Base-by-base conservation (phyloP, 169 alveolate species). In the Plasmodium gonderi region DNA sequence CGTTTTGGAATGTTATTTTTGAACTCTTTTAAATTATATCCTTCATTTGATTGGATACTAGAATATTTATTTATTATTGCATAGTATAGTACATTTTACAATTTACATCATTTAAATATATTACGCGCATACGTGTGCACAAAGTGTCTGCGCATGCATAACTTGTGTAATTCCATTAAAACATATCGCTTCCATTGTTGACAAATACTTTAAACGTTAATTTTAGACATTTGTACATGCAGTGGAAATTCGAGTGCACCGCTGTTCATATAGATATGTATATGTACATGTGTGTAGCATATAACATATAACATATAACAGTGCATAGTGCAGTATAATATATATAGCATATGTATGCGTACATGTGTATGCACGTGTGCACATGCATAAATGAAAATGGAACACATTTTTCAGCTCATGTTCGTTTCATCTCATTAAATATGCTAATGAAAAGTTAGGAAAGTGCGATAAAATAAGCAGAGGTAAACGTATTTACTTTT, bases 191-290 rank as follows among this genome's bases (percentile, higher is more conserved):
- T 29, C 72, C 72, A 60, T 36, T 23, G 72, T 60, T 60, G 72
- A 60, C 31, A 26, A n/a, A n/a, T n/a, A n/a, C n/a, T n/a, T n/a
- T n/a, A n/a, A n/a, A n/a, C n/a, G n/a, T n/a, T n/a, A n/a, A n/a
- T n/a, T n/a, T n/a, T n/a, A n/a, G n/a, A n/a, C n/a, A n/a, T n/a
- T n/a, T n/a, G n/a, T n/a, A n/a, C n/a, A 26, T 17, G 51, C 47
- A 77, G 60, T 33, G 60, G 67, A 40, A 77, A 77, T 40, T 29
- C 72, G 38, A 60, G 36, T 77, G 83, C 60, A 40, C 60, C 23
- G 49, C n/a, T 74, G 54, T 74, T 26, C 65, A 74, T 4, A 23
- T 44, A 29, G 26, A 74, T 74, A 74, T 74, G 80, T 54, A 60
- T 60, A 14, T 60, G 26, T 60, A 36, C 72, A 60, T 60, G 64